Evolutionary conservation across 495 filamentous ascomycete genomes (phyloP), one percentile per base, ranked within the genome.

Genomic region (Podospora pseudocomata): DNA sequence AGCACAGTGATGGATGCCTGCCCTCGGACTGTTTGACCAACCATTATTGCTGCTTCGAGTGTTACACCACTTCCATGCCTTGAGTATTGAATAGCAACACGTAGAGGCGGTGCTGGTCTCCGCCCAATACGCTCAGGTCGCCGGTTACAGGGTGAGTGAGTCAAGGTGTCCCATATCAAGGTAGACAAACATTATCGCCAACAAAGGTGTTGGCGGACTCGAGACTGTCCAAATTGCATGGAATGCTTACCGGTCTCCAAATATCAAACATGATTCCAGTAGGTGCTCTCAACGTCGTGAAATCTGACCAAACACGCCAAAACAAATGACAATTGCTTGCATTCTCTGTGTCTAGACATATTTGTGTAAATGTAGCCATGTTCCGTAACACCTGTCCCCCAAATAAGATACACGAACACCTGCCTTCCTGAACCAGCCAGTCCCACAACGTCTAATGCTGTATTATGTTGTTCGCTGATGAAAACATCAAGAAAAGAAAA

Each of bases 301-400:
- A 58, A 26, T 58, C 6, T 6, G 55, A 58, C 7, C 5, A 58
- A 58, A 20, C 55, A 58, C 55, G n/a, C 55, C 18, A n/a, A 26
- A 58, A 26, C 2, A n/a, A n/a, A 64, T 65, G 58, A 72, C 74
- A 75, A 75, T 75, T 75, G 74, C 74, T 75, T 75, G 74, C 72
- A 71, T 68, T 73, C 74, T 71, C 61, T 74, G 65, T 69, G 69
- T 68, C 67, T 39, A 57, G 59, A 66, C 13, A 49, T 49, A 13
- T 49, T 49, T 49, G 39, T 49, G 39, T 49, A 49, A 49, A 49
- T 18, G 39, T 49, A 49, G 39, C 39, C 39, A 49, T 49, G 15
- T 49, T 49, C 39, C 39, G 39, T 49, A 49, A 49, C 39, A 49
- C 39, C 39, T 49, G 39, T 11, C 39, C 39, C 39, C 39, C 39